These are phyloP conservation scores for Apodospora peruviana DNA, from an alignment of 495 filamentous ascomycete genomes.

Conservation along the genomic window DNA sequence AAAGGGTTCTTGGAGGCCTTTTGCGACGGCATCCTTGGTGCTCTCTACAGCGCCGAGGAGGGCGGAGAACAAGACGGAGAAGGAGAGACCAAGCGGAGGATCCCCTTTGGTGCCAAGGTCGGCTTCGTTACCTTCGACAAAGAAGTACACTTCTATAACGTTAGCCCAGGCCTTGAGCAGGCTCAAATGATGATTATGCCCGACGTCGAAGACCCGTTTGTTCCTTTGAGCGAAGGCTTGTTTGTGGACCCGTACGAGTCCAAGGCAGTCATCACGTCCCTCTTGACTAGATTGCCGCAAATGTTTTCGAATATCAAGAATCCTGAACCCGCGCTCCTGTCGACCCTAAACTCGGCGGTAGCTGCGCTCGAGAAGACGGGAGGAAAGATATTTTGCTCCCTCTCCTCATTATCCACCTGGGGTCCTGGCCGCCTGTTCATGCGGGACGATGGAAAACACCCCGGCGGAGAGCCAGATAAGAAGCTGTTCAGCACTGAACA, in stretches of 20 bases:
- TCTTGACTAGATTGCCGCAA: constrained; percentile 72
- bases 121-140: constrained; percentile 95
- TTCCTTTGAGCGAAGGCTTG: constrained; percentile 83
- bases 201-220: constrained; percentile 94
- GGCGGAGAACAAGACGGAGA: constrained; percentile 48
- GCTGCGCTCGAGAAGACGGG: constrained; percentile 77
- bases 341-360: constrained; percentile 75
- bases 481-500: constrained; percentile 90
- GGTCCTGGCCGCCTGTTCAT: constrained; percentile 79
- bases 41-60: constrained; percentile 67
- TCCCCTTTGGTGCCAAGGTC: constrained; percentile 78
- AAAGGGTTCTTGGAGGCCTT: constrained; percentile 87
- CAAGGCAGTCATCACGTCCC: constrained; percentile 75
- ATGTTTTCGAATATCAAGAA: constrained; percentile 84
- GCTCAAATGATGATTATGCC: constrained; percentile 99
- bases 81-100: constrained; percentile 52
- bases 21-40: constrained; percentile 78
- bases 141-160: constrained; percentile 96
- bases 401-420: constrained; percentile 79
- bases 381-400: constrained; percentile 86
- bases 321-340: constrained; percentile 80
- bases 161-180: constrained; percentile 72
- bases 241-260: constrained; percentile 96
- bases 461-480: constrained; percentile 83
- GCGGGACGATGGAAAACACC: constrained; percentile 82